Base-by-base conservation (phyloP, 2,329 filamentous ascomycete genomes). In the Chaetomium sp. region DNA sequence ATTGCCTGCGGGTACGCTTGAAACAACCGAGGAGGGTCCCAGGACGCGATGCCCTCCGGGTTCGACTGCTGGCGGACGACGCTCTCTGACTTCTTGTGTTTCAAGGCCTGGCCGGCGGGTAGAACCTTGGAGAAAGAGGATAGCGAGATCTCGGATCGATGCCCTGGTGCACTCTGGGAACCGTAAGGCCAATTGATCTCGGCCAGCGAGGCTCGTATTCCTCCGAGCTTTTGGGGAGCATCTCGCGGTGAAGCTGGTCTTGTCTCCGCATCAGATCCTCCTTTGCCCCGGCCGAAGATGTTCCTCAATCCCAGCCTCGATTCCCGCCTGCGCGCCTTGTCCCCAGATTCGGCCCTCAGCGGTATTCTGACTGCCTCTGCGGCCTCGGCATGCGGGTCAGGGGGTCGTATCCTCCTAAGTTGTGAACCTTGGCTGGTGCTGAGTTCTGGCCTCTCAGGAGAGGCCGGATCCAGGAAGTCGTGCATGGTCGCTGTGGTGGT, bases 1-100 rank as follows among this genome's bases (percentile, higher is more conserved):
- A 92, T 84, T 2, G 92, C 87, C 76, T 96, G 93, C 0, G 91
- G 90, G 74, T 93, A 96, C 13, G 91, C 92, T 75, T 96, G 90
- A 75, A 93, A 96, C 13, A 97, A 79, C 1, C 92, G 91, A 7
- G 92, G 91, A 19, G 88, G 85, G 63, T 86, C 84, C 88, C 88
- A 91, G 13, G 77, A 76, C 4, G 78, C 75, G 27, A 81, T 68
- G 3, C 50, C 64, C 13, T 68, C 68, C 8, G 67, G 57, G 5
- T 64, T 33, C 7, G 72, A 65, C 16, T 68, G 70, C 9, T 60
- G 65, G 38, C 68, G 70, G 6, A 72, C 68, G 12, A 65, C 42
- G 31, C 70, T 71, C n/a, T 69, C 61, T 1, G 71, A 69, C 45
- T 73, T 73, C 60, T 70, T 72, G 64, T 73, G 70, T 45, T 72